Evolutionary conservation across 345 rosid species (phyloP).

Genomic region (Noccaea caerulescens): DNA sequence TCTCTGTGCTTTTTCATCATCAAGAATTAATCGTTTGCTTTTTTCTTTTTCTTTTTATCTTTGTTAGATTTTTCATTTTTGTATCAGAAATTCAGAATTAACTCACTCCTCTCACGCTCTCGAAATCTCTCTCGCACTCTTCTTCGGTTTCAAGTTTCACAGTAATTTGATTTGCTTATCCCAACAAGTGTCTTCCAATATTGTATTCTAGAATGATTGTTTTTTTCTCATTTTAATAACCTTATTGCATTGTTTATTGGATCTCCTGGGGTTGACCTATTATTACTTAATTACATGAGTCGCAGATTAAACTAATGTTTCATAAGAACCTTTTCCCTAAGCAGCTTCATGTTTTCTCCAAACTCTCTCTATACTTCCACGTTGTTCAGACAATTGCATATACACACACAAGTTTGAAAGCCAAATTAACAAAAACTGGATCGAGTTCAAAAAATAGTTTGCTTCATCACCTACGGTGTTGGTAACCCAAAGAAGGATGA

Average conservation of each 20-base stretch:
- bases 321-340: too few relatives aligned
- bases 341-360: too few relatives aligned
- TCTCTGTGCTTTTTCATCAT: neutral
- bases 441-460: too few relatives aligned
- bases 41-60: neutral
- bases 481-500: slow-evolving; percentile 19
- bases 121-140: neutral
- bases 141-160: neutral
- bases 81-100: neutral
- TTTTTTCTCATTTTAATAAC: neutral
- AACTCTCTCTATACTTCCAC: too few relatives aligned
- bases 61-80: neutral
- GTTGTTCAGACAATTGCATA: too few relatives aligned
- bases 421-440: too few relatives aligned
- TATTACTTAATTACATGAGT: too few relatives aligned
- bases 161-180: neutral
- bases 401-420: too few relatives aligned
- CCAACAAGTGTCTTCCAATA: too few relatives aligned
- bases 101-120: neutral
- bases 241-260: slow-evolving; percentile 8
- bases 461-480: slow-evolving; percentile 11
- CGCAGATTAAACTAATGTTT: too few relatives aligned
- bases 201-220: neutral
- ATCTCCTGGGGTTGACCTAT: neutral
- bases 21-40: slow-evolving; percentile 3